Percentiles rank a stretch among this genome's conserved stretches.
These are phyloP conservation scores for Phytophthora sp. DNA, from an alignment of 352 stramenopile species.

Conservation along the genomic window DNA sequence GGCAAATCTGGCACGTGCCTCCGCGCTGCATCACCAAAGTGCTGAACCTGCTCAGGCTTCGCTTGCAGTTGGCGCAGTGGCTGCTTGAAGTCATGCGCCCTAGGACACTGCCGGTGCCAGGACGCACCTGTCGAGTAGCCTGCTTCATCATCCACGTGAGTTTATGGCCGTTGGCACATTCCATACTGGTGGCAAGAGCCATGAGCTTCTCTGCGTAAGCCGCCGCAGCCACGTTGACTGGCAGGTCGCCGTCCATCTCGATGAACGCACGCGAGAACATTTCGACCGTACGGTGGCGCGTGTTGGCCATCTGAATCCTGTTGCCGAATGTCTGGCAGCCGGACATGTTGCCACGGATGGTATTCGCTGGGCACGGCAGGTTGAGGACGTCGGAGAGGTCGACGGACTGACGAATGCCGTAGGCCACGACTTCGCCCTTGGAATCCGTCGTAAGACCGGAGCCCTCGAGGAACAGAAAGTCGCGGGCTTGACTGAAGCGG, in stretches of 20 bases:
- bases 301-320: slow-evolving; percentile 14
- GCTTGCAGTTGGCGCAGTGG: slow-evolving; percentile 41
- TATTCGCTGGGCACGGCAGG: slow-evolving; percentile 36
- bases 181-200: slow-evolving; percentile 39
- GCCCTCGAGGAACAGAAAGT: slow-evolving; percentile 56
- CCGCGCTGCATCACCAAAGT: slow-evolving; percentile 37
- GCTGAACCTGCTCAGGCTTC: slow-evolving; percentile 42
- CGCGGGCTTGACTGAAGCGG: slow-evolving; percentile 41
- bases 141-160: slow-evolving; percentile 49
- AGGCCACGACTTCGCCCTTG: slow-evolving; percentile 37
- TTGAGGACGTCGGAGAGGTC: slow-evolving; percentile 36
- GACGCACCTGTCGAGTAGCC: slow-evolving; percentile 27
- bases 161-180: slow-evolving; percentile 49
- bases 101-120: slow-evolving; percentile 14
- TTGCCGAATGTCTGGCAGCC: slow-evolving; percentile 43
- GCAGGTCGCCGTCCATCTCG: slow-evolving; percentile 38
- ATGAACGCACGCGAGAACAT: slow-evolving; percentile 47
- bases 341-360: slow-evolving; percentile 48
- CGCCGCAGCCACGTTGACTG: slow-evolving; percentile 28
- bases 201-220: slow-evolving; percentile 40
- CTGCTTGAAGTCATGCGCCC: slow-evolving; percentile 25
- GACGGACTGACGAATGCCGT: slow-evolving; percentile 40
- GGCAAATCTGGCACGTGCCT: slow-evolving; percentile 45
- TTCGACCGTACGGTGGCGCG: slow-evolving; percentile 30
- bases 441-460: slow-evolving; percentile 39